A percentile compares a stretch with the other conserved stretches of the same genome.
phyloP scores from a whole-genome alignment of 768 basidiomycete genomes.

The Psilocybe tampanensis region DNA sequence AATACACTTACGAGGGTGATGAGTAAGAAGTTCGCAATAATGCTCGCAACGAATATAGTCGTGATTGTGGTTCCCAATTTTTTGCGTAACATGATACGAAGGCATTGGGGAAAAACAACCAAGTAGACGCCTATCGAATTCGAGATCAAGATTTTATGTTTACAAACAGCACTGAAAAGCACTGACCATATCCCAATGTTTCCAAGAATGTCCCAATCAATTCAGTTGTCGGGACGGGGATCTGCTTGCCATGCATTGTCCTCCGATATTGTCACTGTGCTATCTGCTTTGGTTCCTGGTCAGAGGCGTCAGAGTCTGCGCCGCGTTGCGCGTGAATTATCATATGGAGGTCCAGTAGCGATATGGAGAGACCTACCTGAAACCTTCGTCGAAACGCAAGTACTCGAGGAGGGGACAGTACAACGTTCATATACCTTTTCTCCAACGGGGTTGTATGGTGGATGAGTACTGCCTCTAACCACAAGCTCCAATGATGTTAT shows the following conservation, averaged over 20 bases:
- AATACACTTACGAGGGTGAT: background rate
- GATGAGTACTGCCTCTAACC: too few species aligned
- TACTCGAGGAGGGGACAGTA: too few species aligned
- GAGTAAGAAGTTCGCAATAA: background rate
- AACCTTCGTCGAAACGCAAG: too few species aligned
- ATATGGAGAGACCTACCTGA: too few species aligned
- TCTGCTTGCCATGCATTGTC: background rate
- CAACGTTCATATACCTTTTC: too few species aligned
- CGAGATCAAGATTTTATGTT: background rate
- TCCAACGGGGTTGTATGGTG: too few species aligned
- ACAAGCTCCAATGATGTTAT: too few species aligned
- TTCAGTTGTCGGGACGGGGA: background rate
- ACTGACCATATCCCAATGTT: background rate
- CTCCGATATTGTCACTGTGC: background rate
- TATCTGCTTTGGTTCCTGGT: too few species aligned
- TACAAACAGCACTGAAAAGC: background rate
- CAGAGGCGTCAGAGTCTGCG: too few species aligned
- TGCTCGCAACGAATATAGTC: background rate
- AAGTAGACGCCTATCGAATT: background rate
- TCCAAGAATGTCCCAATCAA: background rate
- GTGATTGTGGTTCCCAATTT: background rate
- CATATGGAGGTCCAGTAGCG: too few species aligned
- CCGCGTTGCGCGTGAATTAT: too few species aligned
- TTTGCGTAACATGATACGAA: background rate
- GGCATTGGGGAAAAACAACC: slow-evolving; percentile 1